Percentiles rank a stretch among this genome's conserved stretches.
Evolutionary conservation across 1,284 basidiomycete species (phyloP).

Genomic region (Boletus subluridellus): DNA sequence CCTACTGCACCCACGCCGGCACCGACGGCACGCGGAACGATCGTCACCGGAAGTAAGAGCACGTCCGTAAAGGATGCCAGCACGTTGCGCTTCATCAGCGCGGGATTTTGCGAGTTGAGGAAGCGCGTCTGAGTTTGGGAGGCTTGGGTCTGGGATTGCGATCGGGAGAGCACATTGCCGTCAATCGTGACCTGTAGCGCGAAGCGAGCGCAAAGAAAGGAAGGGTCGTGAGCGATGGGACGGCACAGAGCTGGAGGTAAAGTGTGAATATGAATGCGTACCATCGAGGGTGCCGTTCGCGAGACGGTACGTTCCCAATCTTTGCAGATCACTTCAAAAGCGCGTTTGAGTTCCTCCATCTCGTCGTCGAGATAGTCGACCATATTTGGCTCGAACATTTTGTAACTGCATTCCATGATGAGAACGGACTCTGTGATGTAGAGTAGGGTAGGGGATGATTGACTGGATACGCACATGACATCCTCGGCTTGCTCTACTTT

Average conservation of each 20-base stretch:
- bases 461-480: slow-evolving; percentile 58
- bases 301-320: slow-evolving; percentile 73
- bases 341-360: slow-evolving; percentile 73
- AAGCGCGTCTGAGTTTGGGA: slow-evolving; percentile 60
- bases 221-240: not conserved
- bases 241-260: not conserved
- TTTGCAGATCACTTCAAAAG: slow-evolving; percentile 73
- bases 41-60: slow-evolving; percentile 89
- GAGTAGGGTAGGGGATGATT: not conserved
- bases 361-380: slow-evolving; percentile 97
- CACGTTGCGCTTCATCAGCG: slow-evolving; percentile 88
- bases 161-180: slow-evolving; percentile 8
- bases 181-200: slow-evolving; percentile 7
- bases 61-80: slow-evolving; percentile 89
- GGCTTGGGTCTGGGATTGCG: slow-evolving; percentile 11
- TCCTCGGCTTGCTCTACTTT: slow-evolving; percentile 64
- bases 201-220: not conserved
- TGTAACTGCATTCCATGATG: slow-evolving; percentile 51
- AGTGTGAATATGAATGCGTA: slow-evolving; percentile 6
- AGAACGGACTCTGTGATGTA: not conserved
- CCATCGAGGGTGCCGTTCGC: slow-evolving; percentile 9
- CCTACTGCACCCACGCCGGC: slow-evolving; percentile 63
- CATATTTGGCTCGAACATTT: slow-evolving; percentile 94
- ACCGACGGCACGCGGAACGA: slow-evolving; percentile 85
- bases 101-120: slow-evolving; percentile 82